phyloP scores from a whole-genome alignment of 169 alveolate genomes.

The Condylostoma magnum region DNA sequence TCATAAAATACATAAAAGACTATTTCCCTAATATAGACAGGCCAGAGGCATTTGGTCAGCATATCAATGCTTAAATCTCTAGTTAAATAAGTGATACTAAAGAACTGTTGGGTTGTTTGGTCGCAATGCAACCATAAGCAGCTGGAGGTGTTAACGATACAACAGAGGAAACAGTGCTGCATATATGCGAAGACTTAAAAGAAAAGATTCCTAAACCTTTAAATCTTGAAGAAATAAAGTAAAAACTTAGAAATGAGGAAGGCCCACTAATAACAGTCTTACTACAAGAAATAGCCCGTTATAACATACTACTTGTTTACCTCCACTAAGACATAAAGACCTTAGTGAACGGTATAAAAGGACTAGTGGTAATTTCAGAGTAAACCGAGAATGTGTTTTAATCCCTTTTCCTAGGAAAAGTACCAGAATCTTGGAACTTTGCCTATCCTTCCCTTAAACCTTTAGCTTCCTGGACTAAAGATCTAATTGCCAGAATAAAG shows the following conservation, averaged over 20 bases:
- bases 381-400: conserved; percentile 87
- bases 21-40: conserved; percentile 78
- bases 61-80: conserved; percentile 92
- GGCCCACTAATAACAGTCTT: conserved; percentile 89
- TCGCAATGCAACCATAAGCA: conserved; percentile 78
- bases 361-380: conserved; percentile 89
- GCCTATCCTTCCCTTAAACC: conserved; percentile 90
- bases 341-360: conserved; percentile 85
- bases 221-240: conserved; percentile 77
- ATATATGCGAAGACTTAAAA: conserved; percentile 63
- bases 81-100: conserved; percentile 85
- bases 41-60: conserved; percentile 93
- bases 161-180: conserved; percentile 68
- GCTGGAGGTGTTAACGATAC: conserved; percentile 71
- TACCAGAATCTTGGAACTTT: conserved; percentile 87
- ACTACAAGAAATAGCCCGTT: conserved; percentile 90
- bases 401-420: conserved; percentile 77
- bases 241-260: conserved; percentile 76
- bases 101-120: conserved; percentile 78
- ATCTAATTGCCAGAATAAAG: conserved; percentile 82
- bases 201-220: conserved; percentile 83
- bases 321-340: conserved; percentile 74
- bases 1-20: conserved; percentile 8
- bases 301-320: conserved; percentile 76
- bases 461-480: conserved; percentile 88